A percentile compares a stretch with the other conserved stretches of the same genome.
Conservation (phyloP, 495 filamentous ascomycete species). For the Hypoxylon lienhwacheense region DNA sequence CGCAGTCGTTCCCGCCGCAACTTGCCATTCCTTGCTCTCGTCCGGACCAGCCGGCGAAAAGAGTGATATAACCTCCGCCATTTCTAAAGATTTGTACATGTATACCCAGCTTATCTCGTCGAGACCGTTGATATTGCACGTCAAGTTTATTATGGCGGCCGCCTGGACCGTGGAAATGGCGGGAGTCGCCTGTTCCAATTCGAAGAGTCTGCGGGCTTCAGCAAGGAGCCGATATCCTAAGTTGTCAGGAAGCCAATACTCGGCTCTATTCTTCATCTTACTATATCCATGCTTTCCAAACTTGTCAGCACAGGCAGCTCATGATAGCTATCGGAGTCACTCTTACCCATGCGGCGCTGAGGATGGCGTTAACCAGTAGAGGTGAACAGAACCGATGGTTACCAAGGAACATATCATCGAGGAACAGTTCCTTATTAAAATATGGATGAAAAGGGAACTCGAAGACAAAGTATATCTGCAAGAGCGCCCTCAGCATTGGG, state of each 20-base stretch:
- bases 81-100: slow-evolving; percentile 35
- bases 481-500: slow-evolving; percentile 19
- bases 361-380: slow-evolving; percentile 39
- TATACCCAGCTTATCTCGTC: slow-evolving; percentile 44
- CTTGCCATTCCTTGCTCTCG: slow-evolving; percentile 28
- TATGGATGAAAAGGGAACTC: slow-evolving; percentile 25
- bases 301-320: background rate
- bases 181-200: slow-evolving; percentile 36
- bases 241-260: slow-evolving; percentile 43
- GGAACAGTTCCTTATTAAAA: slow-evolving; percentile 32
- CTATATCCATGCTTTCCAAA: slow-evolving; percentile 37
- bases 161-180: slow-evolving; percentile 43
- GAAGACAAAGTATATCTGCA: slow-evolving; percentile 32
- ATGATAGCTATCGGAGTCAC: background rate
- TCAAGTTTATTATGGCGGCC: slow-evolving; percentile 33
- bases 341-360: slow-evolving; percentile 43
- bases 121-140: slow-evolving; percentile 39
- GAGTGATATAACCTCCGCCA: slow-evolving; percentile 36
- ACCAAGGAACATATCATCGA: slow-evolving; percentile 28
- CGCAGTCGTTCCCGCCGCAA: slow-evolving; percentile 38
- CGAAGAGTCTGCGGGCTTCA: slow-evolving; percentile 44
- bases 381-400: slow-evolving; percentile 25
- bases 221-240: slow-evolving; percentile 46
- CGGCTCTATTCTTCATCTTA: slow-evolving; percentile 34
- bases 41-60: slow-evolving; percentile 30